Conservation (phyloP, 2,329 filamentous ascomycete species). For the Ophiostoma triangulosporum region DNA sequence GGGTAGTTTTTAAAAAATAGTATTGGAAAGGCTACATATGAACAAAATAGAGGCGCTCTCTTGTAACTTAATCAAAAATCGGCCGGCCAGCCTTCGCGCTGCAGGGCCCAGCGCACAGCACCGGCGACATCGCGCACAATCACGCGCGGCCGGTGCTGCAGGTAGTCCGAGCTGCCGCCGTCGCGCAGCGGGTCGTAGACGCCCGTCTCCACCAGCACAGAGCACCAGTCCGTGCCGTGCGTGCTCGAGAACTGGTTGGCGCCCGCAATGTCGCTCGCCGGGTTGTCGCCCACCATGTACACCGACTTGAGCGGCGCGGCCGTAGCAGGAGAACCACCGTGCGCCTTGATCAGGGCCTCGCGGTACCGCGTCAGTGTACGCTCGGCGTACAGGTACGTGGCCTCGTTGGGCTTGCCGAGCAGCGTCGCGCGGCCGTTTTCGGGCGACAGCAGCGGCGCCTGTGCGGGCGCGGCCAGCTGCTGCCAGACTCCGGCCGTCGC, state of each 20-base stretch:
- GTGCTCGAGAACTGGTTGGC: constrained; percentile 62
- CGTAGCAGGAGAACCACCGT: constrained; percentile 4
- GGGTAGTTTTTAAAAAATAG: no score
- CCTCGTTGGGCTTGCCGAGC: constrained; percentile 69
- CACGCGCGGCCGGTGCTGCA: constrained; percentile 16
- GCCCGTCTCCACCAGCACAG: constrained; percentile 21
- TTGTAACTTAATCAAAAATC: constrained; percentile 3
- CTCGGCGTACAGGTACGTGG: constrained; percentile 78
- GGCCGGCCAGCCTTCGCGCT: constrained; percentile 18
- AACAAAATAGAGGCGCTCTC: no score
- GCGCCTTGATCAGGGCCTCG: constrained; percentile 34
- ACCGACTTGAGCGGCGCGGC: constrained; percentile 49
- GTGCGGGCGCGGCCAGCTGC: constrained; percentile 56
- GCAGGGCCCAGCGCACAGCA: constrained; percentile 20
- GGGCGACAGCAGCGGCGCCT: constrained; percentile 30
- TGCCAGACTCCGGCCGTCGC: constrained; percentile 71
- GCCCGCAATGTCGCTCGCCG: constrained; percentile 79
- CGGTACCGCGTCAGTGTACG: constrained; percentile 50
- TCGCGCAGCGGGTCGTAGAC: constrained; percentile 18
- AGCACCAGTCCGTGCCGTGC: constrained; percentile 34
- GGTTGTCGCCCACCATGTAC: constrained; percentile 91
- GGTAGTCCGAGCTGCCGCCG: constrained; percentile 9
- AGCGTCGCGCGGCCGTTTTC: constrained; percentile 35
- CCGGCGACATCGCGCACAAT: constrained; percentile 18
- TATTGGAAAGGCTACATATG: no score